These are phyloP conservation scores for Kurtzmaniella quercitrusa DNA, from an alignment of 1,139 yeast species.

Conservation along the genomic window DNA sequence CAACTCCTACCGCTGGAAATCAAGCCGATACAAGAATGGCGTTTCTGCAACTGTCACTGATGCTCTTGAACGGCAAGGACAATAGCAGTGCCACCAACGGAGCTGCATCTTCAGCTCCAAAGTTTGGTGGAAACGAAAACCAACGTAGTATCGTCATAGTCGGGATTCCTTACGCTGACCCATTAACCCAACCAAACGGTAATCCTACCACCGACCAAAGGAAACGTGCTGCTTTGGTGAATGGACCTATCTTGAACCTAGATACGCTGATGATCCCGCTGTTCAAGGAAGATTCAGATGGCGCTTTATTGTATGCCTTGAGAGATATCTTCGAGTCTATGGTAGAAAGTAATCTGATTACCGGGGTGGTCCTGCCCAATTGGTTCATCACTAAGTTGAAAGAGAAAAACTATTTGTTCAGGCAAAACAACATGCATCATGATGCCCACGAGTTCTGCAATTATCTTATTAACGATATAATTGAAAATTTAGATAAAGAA, in stretches of 20 bases:
- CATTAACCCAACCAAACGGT: constrained; percentile 40
- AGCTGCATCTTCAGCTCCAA: constrained; percentile 16
- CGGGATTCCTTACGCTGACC: constrained; percentile 44
- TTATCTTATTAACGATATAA: constrained; percentile 74
- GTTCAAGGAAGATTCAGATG: constrained; percentile 42
- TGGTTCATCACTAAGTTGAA: constrained; percentile 71
- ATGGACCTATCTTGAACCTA: constrained; percentile 81
- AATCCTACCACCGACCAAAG: constrained; percentile 69
- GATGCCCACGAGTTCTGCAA: constrained; percentile 97
- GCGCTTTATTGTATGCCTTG: constrained; percentile 64
- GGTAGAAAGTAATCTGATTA: constrained; percentile 62
- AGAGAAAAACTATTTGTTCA: constrained; percentile 75
- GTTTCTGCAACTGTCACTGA: constrained; percentile 1
- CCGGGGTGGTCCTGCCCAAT: constrained; percentile 83
- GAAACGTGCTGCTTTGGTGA: constrained; percentile 71
- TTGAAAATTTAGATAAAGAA: constrained; percentile 59
- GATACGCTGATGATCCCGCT: constrained; percentile 55
- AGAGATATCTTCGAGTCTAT: constrained; percentile 85
- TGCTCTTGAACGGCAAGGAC: neutral
- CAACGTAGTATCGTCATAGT: constrained; percentile 35
- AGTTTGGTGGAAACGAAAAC: constrained; percentile 2
- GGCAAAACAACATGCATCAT: constrained; percentile 88
- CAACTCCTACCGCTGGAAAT: constrained; percentile 7
- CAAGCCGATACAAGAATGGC: neutral
- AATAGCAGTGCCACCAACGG: neutral